These are phyloP conservation scores for Crithidia sp. DNA, from an alignment of 208 protist species.

Conservation along the genomic window DNA sequence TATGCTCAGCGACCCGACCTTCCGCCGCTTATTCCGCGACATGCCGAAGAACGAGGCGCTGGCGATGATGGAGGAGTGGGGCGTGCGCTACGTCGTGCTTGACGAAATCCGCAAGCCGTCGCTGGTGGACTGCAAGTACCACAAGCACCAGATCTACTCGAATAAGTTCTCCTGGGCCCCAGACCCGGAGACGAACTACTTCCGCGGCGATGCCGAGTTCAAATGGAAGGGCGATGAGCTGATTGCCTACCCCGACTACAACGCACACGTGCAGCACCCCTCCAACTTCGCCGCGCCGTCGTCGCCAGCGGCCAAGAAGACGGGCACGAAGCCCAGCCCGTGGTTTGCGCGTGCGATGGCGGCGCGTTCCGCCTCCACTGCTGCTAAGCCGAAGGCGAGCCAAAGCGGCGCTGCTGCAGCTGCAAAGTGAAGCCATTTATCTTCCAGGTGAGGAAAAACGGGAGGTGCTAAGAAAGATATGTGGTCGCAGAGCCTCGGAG, in stretches of 20 bases:
- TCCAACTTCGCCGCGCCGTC: slow-evolving; percentile 30
- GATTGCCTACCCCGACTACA: slow-evolving; percentile 75
- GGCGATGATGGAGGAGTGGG: slow-evolving; percentile 77
- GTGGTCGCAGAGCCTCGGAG: background rate
- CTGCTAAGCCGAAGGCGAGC: background rate
- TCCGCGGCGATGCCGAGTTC: slow-evolving; percentile 80
- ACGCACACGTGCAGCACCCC: slow-evolving; percentile 50
- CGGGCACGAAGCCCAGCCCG: slow-evolving; percentile 9
- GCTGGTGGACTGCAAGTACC: slow-evolving; percentile 75
- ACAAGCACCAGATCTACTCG: slow-evolving; percentile 74
- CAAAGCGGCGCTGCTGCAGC: slow-evolving; percentile 16
- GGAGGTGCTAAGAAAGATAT: no score
- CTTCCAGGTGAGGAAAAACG: no score
- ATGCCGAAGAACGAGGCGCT: slow-evolving; percentile 76
- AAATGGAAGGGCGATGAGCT: slow-evolving; percentile 86
- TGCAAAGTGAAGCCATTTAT: background rate
- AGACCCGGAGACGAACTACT: slow-evolving; percentile 71
- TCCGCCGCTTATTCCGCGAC: slow-evolving; percentile 41
- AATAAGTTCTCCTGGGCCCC: slow-evolving; percentile 87
- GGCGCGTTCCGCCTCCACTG: background rate
- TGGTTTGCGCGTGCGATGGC: slow-evolving; percentile 17
- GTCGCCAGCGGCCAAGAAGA: background rate
- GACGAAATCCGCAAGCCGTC: slow-evolving; percentile 84
- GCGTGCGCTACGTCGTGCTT: slow-evolving; percentile 78
- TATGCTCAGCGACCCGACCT: slow-evolving; percentile 51